phyloP scores from a whole-genome alignment of 2,329 filamentous ascomycete species.

The Aspergillus caelatus region DNA sequence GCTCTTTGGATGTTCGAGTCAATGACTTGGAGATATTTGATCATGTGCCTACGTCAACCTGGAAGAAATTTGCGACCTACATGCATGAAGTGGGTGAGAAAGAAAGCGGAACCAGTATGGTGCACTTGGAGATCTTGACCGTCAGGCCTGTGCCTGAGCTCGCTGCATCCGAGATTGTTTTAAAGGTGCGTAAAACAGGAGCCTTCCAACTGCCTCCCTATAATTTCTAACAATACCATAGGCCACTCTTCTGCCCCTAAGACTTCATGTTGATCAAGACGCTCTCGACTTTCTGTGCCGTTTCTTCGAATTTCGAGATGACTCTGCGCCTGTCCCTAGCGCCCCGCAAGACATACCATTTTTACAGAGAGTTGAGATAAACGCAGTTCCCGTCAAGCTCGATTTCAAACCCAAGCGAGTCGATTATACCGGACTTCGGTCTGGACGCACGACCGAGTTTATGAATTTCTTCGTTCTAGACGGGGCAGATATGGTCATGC shows the following conservation, averaged over 20 bases:
- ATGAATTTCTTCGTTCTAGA: conserved; percentile 98
- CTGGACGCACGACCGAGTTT: conserved; percentile 93
- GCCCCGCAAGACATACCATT: conserved; percentile 77
- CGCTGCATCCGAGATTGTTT: conserved; percentile 84
- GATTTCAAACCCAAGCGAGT: conserved; percentile 99
- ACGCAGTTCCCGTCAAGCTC: conserved; percentile 78
- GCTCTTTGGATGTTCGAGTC: conserved; percentile 81
- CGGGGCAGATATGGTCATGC: conserved; percentile 79
- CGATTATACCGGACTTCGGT: conserved; percentile 88
- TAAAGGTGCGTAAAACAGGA: conserved; percentile 58
- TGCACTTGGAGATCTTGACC: conserved; percentile 83
- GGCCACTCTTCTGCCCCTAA: conserved; percentile 76
- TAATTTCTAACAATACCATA: conserved; percentile 30
- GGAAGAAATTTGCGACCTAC: conserved; percentile 97
- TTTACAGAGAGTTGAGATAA: conserved; percentile 85
- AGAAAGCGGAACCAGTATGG: conserved; percentile 85
- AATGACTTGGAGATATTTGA: conserved; percentile 88
- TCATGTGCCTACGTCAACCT: conserved; percentile 91
- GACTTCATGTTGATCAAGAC: conserved; percentile 95
- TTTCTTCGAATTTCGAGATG: conserved; percentile 98
- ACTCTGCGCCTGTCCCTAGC: conserved; percentile 54
- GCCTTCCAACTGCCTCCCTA: background rate
- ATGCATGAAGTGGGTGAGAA: conserved; percentile 84
- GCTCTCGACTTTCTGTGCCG: conserved; percentile 94
- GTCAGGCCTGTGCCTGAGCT: conserved; percentile 83